Evolutionary conservation across 2,329 filamentous ascomycete genomes (phyloP), one percentile per base, ranked within the genome.

Genomic region (Pleomassaria siparia): DNA sequence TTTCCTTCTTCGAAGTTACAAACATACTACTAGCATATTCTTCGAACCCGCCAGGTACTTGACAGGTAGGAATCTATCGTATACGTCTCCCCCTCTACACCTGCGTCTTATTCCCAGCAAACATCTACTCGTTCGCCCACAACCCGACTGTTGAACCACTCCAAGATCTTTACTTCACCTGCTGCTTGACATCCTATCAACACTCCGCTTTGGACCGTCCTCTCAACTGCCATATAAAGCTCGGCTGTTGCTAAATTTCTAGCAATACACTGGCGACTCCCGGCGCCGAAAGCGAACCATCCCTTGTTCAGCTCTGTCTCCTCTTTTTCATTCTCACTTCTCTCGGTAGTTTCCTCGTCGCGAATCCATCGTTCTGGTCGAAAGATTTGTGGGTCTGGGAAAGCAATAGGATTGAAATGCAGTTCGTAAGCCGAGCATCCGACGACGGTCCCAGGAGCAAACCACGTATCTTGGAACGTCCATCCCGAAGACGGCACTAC

Each of bases 131-230:
- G n/a, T n/a, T n/a, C n/a, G n/a, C n/a, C n/a, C n/a, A n/a, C n/a
- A n/a, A n/a, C n/a, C n/a, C n/a, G n/a, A n/a, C n/a, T n/a, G n/a
- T n/a, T n/a, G n/a, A n/a, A n/a, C n/a, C n/a, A n/a, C n/a, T n/a
- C n/a, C n/a, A n/a, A n/a, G n/a, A n/a, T n/a, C n/a, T n/a, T n/a
- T n/a, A n/a, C n/a, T n/a, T n/a, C n/a, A n/a, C n/a, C n/a, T n/a
- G n/a, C n/a, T n/a, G n/a, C n/a, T n/a, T n/a, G n/a, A n/a, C n/a
- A n/a, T n/a, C n/a, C n/a, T n/a, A n/a, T n/a, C 15, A 82, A 61
- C 1, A 78, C 71, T 51, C 72, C 72, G 10, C 63, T 71, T 43
- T 70, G 60, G 0, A 72, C 76, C 11, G 81, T 42, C 22, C 65
- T 72, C 49, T 74, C 69, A 2, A 73, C 71, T 0, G 58, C 59